Base-by-base conservation (phyloP, 2,329 filamentous ascomycete genomes). In the Penicillium sp. region DNA sequence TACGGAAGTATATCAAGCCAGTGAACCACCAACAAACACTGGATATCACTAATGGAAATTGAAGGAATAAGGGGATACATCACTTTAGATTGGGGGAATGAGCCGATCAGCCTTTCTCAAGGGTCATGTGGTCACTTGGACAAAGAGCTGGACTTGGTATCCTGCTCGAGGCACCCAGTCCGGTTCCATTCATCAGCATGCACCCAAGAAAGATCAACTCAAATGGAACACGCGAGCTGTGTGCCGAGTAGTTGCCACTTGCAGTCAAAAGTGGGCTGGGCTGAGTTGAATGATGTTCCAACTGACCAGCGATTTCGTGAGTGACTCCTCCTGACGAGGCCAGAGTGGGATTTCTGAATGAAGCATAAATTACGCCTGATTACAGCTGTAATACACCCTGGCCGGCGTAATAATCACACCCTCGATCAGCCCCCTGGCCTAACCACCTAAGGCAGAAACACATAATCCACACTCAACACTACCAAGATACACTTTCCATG, bases 241-340 rank as follows among this genome's bases (percentile, higher is more conserved):
- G 26, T 57, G 53, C 44, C 56, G 62, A 56, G 51, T 61, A 58
- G 53, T 65, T 42, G 64, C 64, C 62, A 64, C 62, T 61, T 56
- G 60, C 61, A 63, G 53, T 26, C 38, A 22, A 22, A 22, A 47
- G 44, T 28, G 44, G 44, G 47, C 22, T 45, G 42, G 17, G 30
- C 10, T 44, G 22, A 22, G 24, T 7, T 28, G 15, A 26, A 26
- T n/a, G 7, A 22, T 30, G 35, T n/a, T n/a, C 24, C 7, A 47
- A n/a, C 44, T 28, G 12, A 30, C 45, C 45, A 49, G 24, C 13
- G 24, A 26, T 9, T 6, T 5, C 12, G 22, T 30, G 4, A 40
- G 38, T n/a, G 38, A 40, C 19, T 44, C 40, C 40, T 44, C 19
- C 40, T 44, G 40, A 44, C 40, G 19, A 4, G n/a, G 15, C 3